Evolutionary conservation across 2,329 filamentous ascomycete genomes (phyloP).

Genomic region (Alternaria arbusti): DNA sequence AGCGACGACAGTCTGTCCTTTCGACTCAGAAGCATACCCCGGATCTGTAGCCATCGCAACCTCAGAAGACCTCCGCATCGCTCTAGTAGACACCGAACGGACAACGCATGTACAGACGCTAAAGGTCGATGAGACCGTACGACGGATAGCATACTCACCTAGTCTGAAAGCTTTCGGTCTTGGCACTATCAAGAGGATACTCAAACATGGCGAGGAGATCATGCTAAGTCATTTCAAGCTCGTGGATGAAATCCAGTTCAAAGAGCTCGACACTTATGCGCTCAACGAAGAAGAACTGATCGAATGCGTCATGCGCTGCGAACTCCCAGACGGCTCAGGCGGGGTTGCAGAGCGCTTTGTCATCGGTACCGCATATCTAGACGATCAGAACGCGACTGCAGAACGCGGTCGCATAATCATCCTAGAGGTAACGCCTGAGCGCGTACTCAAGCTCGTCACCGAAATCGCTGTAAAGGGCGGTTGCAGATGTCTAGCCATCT

Average conservation of each 20-base stretch:
- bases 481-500: slow-evolving; percentile 77
- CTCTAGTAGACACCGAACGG: slow-evolving; percentile 79
- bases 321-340: slow-evolving; percentile 67
- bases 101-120: slow-evolving; percentile 88
- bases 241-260: slow-evolving; percentile 88
- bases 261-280: slow-evolving; percentile 73
- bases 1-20: slow-evolving; percentile 79
- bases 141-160: slow-evolving; percentile 84
- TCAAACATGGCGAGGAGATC: slow-evolving; percentile 74
- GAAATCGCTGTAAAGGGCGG: slow-evolving; percentile 76
- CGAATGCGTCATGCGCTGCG: slow-evolving; percentile 80
- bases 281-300: slow-evolving; percentile 76
- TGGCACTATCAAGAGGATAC: slow-evolving; percentile 79
- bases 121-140: slow-evolving; percentile 79
- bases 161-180: slow-evolving; percentile 82
- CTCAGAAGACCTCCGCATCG: slow-evolving; percentile 75
- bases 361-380: slow-evolving; percentile 85
- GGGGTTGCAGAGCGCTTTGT: slow-evolving; percentile 77
- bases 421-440: slow-evolving; percentile 78
- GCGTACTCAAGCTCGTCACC: slow-evolving; percentile 74
- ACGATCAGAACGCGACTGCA: slow-evolving; percentile 60
- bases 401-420: slow-evolving; percentile 80
- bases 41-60: slow-evolving; percentile 83
- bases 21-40: slow-evolving; percentile 82
- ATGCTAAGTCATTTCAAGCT: slow-evolving; percentile 83